Conservation (phyloP, 257 asterid genomes). For the Solanum medicagineum region DNA sequence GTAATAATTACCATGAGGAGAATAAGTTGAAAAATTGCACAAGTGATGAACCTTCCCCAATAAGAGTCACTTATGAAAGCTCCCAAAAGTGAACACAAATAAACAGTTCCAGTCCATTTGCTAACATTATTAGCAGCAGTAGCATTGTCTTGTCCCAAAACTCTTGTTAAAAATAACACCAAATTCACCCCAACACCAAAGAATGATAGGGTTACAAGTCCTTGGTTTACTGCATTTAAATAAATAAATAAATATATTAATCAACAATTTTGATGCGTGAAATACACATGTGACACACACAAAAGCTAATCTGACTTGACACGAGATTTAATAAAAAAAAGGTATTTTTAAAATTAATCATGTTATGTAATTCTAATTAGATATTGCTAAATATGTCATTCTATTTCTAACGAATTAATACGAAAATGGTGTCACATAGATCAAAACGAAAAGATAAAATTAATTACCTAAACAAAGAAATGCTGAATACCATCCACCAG, state of each 20-base stretch:
- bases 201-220: constrained; percentile 71
- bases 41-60: constrained; percentile 73
- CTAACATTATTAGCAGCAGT: constrained; percentile 73
- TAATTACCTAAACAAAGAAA: constrained; percentile 45
- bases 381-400: background rate
- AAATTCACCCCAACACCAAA: constrained; percentile 79
- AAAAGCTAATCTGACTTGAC: background rate
- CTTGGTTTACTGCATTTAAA: constrained; percentile 54
- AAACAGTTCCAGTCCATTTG: constrained; percentile 81
- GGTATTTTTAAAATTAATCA: no score
- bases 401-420: background rate
- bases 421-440: background rate
- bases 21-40: constrained; percentile 54
- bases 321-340: no score
- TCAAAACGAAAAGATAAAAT: no score
- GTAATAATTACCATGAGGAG: constrained; percentile 39
- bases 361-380: background rate
- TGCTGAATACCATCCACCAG: constrained; percentile 58
- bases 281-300: background rate
- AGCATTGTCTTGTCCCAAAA: constrained; percentile 58
- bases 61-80: constrained; percentile 84
- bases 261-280: background rate
- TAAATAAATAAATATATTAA: background rate
- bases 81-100: constrained; percentile 63
- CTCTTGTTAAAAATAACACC: constrained; percentile 65